Conservation (phyloP, 2,329 filamentous ascomycete genomes). For the Curvularia sp. region DNA sequence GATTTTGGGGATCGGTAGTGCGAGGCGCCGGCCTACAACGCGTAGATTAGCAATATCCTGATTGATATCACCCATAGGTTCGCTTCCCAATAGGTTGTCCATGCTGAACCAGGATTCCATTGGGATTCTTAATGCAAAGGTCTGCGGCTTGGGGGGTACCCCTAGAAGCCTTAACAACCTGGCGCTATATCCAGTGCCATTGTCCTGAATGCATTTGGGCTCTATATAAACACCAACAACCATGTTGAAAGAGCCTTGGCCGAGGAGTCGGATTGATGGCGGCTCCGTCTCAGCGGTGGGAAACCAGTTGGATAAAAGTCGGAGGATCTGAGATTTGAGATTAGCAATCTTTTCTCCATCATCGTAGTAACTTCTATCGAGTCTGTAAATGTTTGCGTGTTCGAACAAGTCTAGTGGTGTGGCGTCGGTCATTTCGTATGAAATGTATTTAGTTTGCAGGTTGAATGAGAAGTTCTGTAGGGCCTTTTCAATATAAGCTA, state of each 20-base stretch:
- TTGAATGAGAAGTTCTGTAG: background rate
- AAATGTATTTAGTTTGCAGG: background rate
- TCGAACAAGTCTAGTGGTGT: background rate
- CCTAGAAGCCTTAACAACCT: background rate
- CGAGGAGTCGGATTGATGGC: background rate
- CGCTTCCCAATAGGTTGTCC: background rate
- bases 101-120: background rate
- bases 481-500: background rate
- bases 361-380: background rate
- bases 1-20: slow-evolving; percentile 3
- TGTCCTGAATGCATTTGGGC: background rate
- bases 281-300: background rate
- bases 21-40: background rate
- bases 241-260: slow-evolving; percentile 8
- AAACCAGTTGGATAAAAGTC: background rate
- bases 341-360: background rate
- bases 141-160: background rate
- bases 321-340: background rate
- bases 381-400: background rate
- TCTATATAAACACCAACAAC: slow-evolving; percentile 2
- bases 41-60: slow-evolving; percentile 4
- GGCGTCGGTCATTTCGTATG: background rate
- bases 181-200: background rate
- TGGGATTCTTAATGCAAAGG: background rate
- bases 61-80: background rate